Base-by-base conservation (phyloP, 352 stramenopile species). In the Phytopythium mirpurense region DNA sequence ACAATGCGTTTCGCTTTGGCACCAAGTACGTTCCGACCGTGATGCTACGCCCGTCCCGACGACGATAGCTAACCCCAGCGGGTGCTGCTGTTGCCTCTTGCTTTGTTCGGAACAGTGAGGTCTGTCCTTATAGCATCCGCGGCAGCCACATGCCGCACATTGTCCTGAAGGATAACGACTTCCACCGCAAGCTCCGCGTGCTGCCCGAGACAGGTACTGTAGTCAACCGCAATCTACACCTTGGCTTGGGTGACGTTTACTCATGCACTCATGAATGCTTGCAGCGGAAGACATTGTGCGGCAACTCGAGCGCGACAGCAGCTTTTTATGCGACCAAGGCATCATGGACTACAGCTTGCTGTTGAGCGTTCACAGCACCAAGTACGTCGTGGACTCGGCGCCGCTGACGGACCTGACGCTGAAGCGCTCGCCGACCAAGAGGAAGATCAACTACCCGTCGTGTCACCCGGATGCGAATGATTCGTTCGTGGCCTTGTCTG, bases 331-430 rank as follows among this genome's bases (percentile, higher is more conserved):
- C 23, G 61, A 70, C 11, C 76, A 93, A 58, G 86, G 86, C 18
- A 90, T 96, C 59, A 96, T 94, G 68, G 88, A 96, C 67, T 96
- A 96, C 65, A 92, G 77, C 23, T 56, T 96, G 26, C 56, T 96
- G 21, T 51, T 96, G 12, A 91, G 86, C 63, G 72, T 96, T 3
- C 81, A 91, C 67, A 90, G 77, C 57, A 88, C 80, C 27, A 91
- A 90, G 56, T 95, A 90, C 46, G 72, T 88, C 29, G 79, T 93
- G 24, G 81, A 93, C 40, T 75, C 89, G 56, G 60, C 72, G 23
- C 65, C 54, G 12, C 60, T 66, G 14, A 65, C 68, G 31, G 57
- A 79, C 16, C 60, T 64, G 19, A 69, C 23, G 11, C 66, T 74
- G 21, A 67, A 63, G 27, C 68, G 60, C n/a, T 79, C 72, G 3